A percentile compares a stretch with the other conserved stretches of the same genome.
Conservation (phyloP, 768 basidiomycete genomes). For the Lentinula sp. region DNA sequence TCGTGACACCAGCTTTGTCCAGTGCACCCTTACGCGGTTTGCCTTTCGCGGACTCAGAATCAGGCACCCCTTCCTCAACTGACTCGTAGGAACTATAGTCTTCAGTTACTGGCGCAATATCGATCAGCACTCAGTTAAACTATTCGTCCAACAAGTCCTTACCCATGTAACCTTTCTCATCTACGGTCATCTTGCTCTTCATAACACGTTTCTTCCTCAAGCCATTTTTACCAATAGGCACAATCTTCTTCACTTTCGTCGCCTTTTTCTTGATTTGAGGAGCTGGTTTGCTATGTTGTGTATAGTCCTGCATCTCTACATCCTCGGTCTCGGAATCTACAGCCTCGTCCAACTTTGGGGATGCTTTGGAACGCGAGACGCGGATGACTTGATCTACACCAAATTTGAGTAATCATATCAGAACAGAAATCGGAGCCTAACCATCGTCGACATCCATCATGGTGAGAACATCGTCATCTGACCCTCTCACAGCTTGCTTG, state of each 20-base stretch:
- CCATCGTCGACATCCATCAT: constrained; percentile 81
- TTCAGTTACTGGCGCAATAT: constrained; percentile 47
- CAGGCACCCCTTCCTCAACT: constrained; percentile 53
- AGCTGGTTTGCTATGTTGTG: constrained; percentile 25
- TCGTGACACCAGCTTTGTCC: constrained; percentile 14
- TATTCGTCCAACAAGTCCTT: constrained; percentile 14
- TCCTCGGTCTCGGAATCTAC: constrained; percentile 20
- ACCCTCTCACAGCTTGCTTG: constrained; percentile 27
- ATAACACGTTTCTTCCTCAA: constrained; percentile 65
- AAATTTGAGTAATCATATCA: not conserved
- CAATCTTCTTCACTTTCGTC: constrained; percentile 46
- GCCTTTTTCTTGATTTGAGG: constrained; percentile 30
- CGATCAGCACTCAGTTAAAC: not conserved
- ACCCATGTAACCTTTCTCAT: constrained; percentile 75
- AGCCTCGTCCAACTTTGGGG: constrained; percentile 12
- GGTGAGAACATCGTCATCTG: constrained; percentile 44
- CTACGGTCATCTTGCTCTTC: constrained; percentile 48
- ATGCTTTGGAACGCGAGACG: constrained; percentile 18
- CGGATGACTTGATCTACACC: constrained; percentile 26
- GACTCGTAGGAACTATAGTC: constrained; percentile 83
- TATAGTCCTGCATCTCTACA: constrained; percentile 17
- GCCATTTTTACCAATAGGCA: constrained; percentile 77
- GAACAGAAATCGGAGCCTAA: constrained; percentile 15
- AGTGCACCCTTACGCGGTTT: constrained; percentile 16
- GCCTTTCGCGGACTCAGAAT: constrained; percentile 14